Evolutionary conservation across 225 moss, liverwort and hornwort species (phyloP), one percentile per base, ranked within the genome.

Genomic region (Marchantia polymorpha): DNA sequence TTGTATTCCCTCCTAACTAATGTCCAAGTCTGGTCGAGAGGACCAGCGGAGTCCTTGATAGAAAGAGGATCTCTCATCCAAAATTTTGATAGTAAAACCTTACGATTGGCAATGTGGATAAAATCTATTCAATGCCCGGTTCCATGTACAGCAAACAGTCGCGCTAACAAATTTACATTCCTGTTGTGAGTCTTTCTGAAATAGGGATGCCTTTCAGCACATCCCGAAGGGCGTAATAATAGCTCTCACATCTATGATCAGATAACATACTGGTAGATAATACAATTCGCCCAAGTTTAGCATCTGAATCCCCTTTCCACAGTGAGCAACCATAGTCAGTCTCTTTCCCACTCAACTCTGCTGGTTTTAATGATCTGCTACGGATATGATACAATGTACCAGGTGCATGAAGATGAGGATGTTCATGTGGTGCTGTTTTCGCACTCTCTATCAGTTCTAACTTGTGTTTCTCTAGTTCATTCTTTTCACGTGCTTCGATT

Each of bases 191-290:
- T 3, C 48, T 47, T 48, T 22, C 48, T 26, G 80, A 74, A 47
- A 82, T 84, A 0, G 89, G 91, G 50, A 96, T 79, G 10, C 89
- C 90, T 87, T 96, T 96, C 26, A 96, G 87, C 56, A 94, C 96
- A 87, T 94, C 90, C 71, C 94, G 82, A 29, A 96, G 88, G 59
- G 91, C 88, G 74, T 94, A 92, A 65, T 92, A 92, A n/a, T 93
- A 92, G 70, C 90, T 96, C 10, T 92, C 91, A 73, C 92, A 92
- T 51, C 90, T 92, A 61, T 96, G 94, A 80, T 96, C 96, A 13
- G 89, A 90, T 10, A 96, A 79, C 96, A 96, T 92, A 48, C 79
- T 90, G 67, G 91, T 83, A 48, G 94, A 91, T 75, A 96, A 75
- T 39, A 96, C 88, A 68, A 94, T 96, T 10, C 90, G 88, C 30